Base-by-base conservation (phyloP, 2,329 filamentous ascomycete species). In the Didymella pinodella region DNA sequence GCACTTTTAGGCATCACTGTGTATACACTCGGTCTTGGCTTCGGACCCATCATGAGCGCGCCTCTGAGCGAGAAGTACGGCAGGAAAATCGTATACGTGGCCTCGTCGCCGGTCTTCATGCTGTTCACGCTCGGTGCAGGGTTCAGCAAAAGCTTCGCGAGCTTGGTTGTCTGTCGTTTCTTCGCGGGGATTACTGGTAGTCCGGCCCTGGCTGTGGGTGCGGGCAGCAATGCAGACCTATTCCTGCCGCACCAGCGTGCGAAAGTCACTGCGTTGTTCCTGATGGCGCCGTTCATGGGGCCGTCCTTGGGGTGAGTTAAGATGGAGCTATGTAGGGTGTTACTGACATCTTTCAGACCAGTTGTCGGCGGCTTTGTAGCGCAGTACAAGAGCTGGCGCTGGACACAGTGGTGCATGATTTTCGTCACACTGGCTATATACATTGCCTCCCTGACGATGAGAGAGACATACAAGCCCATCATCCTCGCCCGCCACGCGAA, bases 151-250 rank as follows among this genome's bases (percentile, higher is more conserved):
- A 81, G 73, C 31, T 83, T 88, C 16, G 82, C 75, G 0, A 80
- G 78, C 0, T 65, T 90, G 2, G 80, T 82, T 48, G 73, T 87
- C 8, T 77, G 86, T 26, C 79, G 87, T 2, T 88, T 94, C 79
- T 90, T 93, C 67, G 90, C 91, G 48, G 89, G 90, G 0, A 73
- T 89, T 72, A 90, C 90, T 63, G 90, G 89, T 28, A 88, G 41
- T 84, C 90, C 65, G 82, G 74, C 76, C 1, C 68, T 82, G 1
- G 78, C 79, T 2, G 77, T 81, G 2, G 79, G 78, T 4, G 75
- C 74, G 5, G 80, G 79, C 0, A 80, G 75, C 2, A 76, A 70
- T 50, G 77, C 77, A 7, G 80, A 81, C 62, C 31, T 81, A 26
- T 79, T 75, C 44, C 57, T 64, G 2, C 71, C 74, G 0, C 64